Conservation (phyloP, 139 green algal genomes). For the Chlorella vulgaris region DNA sequence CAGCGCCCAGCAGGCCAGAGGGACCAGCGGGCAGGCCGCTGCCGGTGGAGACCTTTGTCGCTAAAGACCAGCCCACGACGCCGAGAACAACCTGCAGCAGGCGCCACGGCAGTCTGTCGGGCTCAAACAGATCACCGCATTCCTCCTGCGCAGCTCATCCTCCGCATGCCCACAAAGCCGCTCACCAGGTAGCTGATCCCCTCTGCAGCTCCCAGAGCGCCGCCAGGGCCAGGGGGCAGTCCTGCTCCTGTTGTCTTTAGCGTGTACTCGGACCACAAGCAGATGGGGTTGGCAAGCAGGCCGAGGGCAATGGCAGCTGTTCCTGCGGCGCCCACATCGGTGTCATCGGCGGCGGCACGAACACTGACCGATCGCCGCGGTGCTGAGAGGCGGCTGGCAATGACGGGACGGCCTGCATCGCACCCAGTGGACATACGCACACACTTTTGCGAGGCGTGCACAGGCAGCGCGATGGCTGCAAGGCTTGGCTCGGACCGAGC, state of each 20-base stretch:
- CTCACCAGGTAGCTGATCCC: conserved; percentile 64
- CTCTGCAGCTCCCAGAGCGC: conserved; percentile 55
- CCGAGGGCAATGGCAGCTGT: conserved; percentile 30
- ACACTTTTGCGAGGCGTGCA: too few species aligned
- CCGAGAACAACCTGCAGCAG: conserved; percentile 61
- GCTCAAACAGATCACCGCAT: too few species aligned
- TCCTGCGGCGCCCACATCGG: conserved; percentile 24
- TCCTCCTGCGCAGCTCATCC: too few species aligned
- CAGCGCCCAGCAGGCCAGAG: conserved; percentile 72
- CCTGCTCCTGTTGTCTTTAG: conserved; percentile 74
- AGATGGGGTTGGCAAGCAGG: conserved; percentile 44
- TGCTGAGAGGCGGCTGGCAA: neutral
- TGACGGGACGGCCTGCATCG: too few species aligned
- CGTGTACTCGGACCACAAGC: conserved; percentile 60
- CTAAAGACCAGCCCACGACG: conserved; percentile 67
- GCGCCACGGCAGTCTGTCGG: too few species aligned
- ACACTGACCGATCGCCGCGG: neutral
- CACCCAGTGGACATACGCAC: too few species aligned
- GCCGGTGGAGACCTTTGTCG: conserved; percentile 78
- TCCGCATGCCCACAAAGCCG: neutral
- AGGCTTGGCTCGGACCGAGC: too few species aligned
- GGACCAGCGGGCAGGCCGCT: conserved; percentile 76
- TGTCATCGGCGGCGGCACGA: neutral
- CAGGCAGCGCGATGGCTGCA: too few species aligned
- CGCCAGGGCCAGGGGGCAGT: conserved; percentile 63